These are phyloP conservation scores for Polychaeton citri DNA, from an alignment of 2,329 filamentous ascomycete species.

Conservation along the genomic window DNA sequence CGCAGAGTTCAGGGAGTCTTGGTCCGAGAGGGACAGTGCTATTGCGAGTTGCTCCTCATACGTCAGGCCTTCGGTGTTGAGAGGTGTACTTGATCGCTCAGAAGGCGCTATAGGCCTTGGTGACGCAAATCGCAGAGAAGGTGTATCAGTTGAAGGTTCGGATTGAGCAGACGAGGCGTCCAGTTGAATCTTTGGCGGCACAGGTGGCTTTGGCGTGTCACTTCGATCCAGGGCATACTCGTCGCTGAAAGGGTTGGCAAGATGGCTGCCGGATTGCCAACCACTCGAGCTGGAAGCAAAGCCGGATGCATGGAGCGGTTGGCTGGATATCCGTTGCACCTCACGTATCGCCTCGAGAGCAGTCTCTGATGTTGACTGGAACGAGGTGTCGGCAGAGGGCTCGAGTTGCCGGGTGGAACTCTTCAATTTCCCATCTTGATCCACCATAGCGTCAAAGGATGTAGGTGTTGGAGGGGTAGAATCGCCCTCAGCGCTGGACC, in stretches of 20 bases:
- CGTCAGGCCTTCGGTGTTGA: slow-evolving; percentile 12
- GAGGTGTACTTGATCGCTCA: slow-evolving; percentile 1
- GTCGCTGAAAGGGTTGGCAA: slow-evolving; percentile 34
- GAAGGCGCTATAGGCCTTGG: too few species aligned
- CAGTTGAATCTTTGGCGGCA: slow-evolving; percentile 30
- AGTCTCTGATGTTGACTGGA: too few species aligned
- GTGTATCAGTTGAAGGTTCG: slow-evolving; percentile 9
- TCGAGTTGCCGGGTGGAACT: background rate
- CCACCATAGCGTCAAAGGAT: slow-evolving; percentile 20
- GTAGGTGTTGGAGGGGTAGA: slow-evolving; percentile 12
- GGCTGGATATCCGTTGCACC: slow-evolving; percentile 11
- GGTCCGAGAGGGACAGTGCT: slow-evolving; percentile 22
- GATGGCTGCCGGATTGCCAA: slow-evolving; percentile 26
- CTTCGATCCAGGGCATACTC: slow-evolving; percentile 24
- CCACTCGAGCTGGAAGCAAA: slow-evolving; percentile 16
- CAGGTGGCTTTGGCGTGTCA: slow-evolving; percentile 30
- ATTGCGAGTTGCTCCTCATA: slow-evolving; percentile 25
- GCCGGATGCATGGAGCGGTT: slow-evolving; percentile 8
- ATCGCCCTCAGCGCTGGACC: slow-evolving; percentile 5
- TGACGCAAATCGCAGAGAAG: slow-evolving; percentile 3
- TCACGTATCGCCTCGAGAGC: slow-evolving; percentile 4
- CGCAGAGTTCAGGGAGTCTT: slow-evolving; percentile 14
- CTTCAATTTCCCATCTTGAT: slow-evolving; percentile 18
- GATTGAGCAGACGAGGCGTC: slow-evolving; percentile 12
- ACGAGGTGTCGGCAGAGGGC: too few species aligned